A percentile compares a stretch with the other conserved stretches of the same genome.
These are phyloP conservation scores for Nepenthes gracilis DNA, from an alignment of 148 eudicot genomes.

Conservation along the genomic window DNA sequence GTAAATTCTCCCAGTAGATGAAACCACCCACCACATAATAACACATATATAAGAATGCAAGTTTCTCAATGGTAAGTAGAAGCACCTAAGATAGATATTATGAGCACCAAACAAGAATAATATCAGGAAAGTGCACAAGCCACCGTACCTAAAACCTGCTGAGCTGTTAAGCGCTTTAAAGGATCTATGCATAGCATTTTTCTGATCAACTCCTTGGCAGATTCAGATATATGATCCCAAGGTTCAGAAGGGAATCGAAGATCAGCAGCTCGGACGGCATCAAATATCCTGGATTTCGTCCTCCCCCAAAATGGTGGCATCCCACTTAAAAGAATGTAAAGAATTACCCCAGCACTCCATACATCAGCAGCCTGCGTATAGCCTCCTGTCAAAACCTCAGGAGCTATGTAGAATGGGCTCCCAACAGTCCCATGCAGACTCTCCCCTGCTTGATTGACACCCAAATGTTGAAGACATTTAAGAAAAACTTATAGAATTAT, in stretches of 20 bases:
- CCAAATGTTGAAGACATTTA: background rate
- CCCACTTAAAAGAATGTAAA: constrained; percentile 85
- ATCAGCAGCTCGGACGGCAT: constrained; percentile 79
- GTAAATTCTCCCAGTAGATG: too few species aligned
- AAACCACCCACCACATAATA: too few species aligned
- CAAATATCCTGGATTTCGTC: constrained; percentile 71
- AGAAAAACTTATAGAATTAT: background rate
- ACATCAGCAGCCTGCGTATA: constrained; percentile 83
- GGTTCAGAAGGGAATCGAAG: constrained; percentile 61
- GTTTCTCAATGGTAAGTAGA: too few species aligned
- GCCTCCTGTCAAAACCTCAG: constrained; percentile 79
- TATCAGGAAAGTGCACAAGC: background rate
- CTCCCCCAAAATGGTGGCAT: constrained; percentile 91
- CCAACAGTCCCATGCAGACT: constrained; percentile 77
- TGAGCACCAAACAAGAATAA: too few species aligned
- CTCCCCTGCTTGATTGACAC: constrained; percentile 47
- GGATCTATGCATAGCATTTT: constrained; percentile 73
- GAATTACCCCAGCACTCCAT: constrained; percentile 94
- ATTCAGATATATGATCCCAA: constrained; percentile 51
- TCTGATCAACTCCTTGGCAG: constrained; percentile 64
- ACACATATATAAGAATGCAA: too few species aligned
- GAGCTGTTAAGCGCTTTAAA: constrained; percentile 56
- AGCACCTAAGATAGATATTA: too few species aligned
- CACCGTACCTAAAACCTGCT: constrained; percentile 63
- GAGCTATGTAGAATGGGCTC: constrained; percentile 92